Conservation (phyloP, 306 rosid genomes). For the Sesbania bispinosa region DNA sequence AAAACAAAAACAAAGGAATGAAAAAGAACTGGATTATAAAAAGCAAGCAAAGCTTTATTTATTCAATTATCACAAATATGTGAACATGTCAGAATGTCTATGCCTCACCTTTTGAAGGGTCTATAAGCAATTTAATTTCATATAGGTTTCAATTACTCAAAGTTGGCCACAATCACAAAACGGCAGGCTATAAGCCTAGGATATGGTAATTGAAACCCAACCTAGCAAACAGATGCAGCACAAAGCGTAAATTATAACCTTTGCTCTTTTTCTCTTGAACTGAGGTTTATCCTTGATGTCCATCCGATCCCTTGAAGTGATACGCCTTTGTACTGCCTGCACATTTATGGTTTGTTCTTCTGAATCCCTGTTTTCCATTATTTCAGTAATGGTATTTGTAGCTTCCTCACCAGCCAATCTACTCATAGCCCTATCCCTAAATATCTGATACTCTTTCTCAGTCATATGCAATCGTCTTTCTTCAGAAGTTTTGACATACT, state of each 20-base stretch:
- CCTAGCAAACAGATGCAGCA: neutral
- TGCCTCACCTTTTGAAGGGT: neutral
- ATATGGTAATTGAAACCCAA: neutral
- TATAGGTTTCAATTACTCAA: neutral
- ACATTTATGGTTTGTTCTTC: constrained; percentile 34
- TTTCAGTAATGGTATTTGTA: constrained; percentile 27
- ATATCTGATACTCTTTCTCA: constrained; percentile 35
- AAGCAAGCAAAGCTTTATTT: neutral
- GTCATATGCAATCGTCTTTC: constrained; percentile 61
- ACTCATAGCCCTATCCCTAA: constrained; percentile 29
- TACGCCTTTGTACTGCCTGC: constrained; percentile 25
- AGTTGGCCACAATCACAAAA: neutral
- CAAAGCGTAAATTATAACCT: constrained; percentile 40
- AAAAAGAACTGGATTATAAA: neutral
- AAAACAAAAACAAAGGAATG: neutral
- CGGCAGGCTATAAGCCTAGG: neutral
- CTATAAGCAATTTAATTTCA: neutral
- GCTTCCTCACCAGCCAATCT: constrained; percentile 27
- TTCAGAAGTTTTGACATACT: constrained; percentile 58
- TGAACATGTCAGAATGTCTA: neutral
- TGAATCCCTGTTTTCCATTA: constrained; percentile 26
- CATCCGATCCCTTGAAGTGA: constrained; percentile 18
- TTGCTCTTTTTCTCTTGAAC: constrained; percentile 79
- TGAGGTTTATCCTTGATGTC: constrained; percentile 57
- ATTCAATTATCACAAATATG: neutral